phyloP scores from a whole-genome alignment of 169 alveolate genomes.

The Theileria orientalis region DNA sequence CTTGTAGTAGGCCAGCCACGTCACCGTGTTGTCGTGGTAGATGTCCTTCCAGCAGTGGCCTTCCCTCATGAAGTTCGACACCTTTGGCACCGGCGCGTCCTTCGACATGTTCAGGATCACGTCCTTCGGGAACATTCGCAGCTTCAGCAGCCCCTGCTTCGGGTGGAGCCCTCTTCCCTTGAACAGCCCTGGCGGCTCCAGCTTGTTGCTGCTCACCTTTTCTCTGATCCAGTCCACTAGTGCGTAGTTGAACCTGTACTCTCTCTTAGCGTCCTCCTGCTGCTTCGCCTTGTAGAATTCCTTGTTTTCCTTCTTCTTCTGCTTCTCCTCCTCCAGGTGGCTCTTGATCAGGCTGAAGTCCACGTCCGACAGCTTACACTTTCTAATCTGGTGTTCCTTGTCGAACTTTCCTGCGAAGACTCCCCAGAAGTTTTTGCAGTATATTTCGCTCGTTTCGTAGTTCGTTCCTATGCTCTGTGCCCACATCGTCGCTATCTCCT shows the following conservation, averaged over 20 bases:
- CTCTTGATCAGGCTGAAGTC: slow-evolving; percentile 88
- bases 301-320: slow-evolving; percentile 80
- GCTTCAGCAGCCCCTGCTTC: slow-evolving; percentile 89
- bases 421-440: slow-evolving; percentile 87
- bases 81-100: slow-evolving; percentile 95
- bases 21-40: slow-evolving; percentile 92
- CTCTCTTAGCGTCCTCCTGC: slow-evolving; percentile 70
- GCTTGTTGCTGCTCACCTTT: slow-evolving; percentile 89
- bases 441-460: slow-evolving; percentile 88
- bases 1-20: slow-evolving; percentile 95
- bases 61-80: slow-evolving; percentile 79
- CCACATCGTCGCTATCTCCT: slow-evolving; percentile 98
- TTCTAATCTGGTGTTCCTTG: slow-evolving; percentile 56
- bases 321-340: slow-evolving; percentile 79
- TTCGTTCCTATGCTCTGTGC: slow-evolving; percentile 89
- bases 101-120: slow-evolving; percentile 92
- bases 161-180: slow-evolving; percentile 99
- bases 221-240: slow-evolving; percentile 84
- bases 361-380: slow-evolving; percentile 76
- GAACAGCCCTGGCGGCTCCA: slow-evolving; percentile 98
- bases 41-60: slow-evolving; percentile 98
- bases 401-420: slow-evolving; percentile 78
- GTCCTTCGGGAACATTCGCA: slow-evolving; percentile 90
- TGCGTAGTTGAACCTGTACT: slow-evolving; percentile 78
- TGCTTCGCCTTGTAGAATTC: slow-evolving; percentile 83